Evolutionary conservation across 352 stramenopile species (phyloP).

Genomic region (Pythium monospermum): DNA sequence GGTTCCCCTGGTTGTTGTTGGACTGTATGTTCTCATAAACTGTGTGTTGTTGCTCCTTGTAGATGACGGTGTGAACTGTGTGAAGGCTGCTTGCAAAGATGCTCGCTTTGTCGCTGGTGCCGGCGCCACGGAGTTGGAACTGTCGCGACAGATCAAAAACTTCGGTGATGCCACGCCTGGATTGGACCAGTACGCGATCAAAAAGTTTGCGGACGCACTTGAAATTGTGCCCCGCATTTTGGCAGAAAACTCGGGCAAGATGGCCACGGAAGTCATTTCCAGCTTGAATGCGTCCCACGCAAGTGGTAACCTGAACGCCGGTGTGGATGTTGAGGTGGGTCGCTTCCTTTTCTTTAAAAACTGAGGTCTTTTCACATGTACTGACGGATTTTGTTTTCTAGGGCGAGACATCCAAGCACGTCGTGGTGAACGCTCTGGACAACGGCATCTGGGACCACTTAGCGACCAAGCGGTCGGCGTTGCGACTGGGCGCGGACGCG

Average conservation of each 20-base stretch:
- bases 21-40: neutral
- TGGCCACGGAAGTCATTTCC: constrained; percentile 92
- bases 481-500: constrained; percentile 96
- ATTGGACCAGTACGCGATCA: constrained; percentile 99
- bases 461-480: constrained; percentile 94
- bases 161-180: constrained; percentile 95
- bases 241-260: constrained; percentile 96
- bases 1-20: neutral
- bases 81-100: constrained; percentile 95
- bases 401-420: constrained; percentile 73
- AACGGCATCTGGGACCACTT: constrained; percentile 92
- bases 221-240: constrained; percentile 97
- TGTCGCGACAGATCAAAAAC: constrained; percentile 92
- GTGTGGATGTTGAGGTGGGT: constrained; percentile 93
- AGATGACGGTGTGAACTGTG: constrained; percentile 97
- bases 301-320: constrained; percentile 86
- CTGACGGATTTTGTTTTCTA: constrained; percentile 14
- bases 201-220: constrained; percentile 97
- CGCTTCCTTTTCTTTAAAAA: constrained; percentile 6
- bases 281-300: constrained; percentile 93
- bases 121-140: constrained; percentile 95
- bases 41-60: constrained; percentile 5
- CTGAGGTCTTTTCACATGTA: neutral
- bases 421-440: constrained; percentile 69
- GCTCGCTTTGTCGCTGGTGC: constrained; percentile 92